Conservation (phyloP, 1,284 basidiomycete genomes). For the Apiotrichum gamsii region DNA sequence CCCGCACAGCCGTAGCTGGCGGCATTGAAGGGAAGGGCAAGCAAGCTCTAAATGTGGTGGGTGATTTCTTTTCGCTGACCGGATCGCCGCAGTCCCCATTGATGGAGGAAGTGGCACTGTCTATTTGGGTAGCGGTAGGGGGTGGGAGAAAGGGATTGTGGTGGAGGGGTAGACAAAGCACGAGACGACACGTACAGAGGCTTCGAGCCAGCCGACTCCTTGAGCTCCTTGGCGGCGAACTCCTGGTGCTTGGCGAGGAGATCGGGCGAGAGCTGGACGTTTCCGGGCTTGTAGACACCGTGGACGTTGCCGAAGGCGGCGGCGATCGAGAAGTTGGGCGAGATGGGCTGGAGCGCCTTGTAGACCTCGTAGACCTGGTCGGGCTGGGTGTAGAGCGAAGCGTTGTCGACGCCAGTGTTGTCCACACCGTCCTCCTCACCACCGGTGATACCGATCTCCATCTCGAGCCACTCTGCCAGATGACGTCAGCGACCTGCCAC, state of each 20-base stretch:
- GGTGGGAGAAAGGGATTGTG: background rate
- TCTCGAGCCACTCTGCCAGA: constrained; percentile 81
- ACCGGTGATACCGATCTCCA: constrained; percentile 99
- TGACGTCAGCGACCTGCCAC: constrained; percentile 10
- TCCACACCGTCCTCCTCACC: constrained; percentile 99
- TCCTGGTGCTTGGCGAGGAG: constrained; percentile 88
- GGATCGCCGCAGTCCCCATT: constrained; percentile 41
- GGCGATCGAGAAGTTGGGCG: constrained; percentile 93
- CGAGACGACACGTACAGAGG: constrained; percentile 64
- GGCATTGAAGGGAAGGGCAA: constrained; percentile 36
- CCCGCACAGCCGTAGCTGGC: constrained; percentile 13
- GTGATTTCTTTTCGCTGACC: constrained; percentile 39
- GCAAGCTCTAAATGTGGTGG: constrained; percentile 44
- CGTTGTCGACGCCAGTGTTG: constrained; percentile 91
- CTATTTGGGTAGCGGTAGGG: constrained; percentile 40
- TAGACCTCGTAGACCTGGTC: constrained; percentile 94
- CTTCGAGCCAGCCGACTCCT: constrained; percentile 50
- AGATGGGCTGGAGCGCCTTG: constrained; percentile 71
- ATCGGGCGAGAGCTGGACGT: constrained; percentile 86
- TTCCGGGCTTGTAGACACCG: constrained; percentile 91
- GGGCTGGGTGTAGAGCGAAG: constrained; percentile 92
- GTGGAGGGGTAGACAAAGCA: background rate
- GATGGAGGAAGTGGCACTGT: constrained; percentile 42
- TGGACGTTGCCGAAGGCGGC: constrained; percentile 91
- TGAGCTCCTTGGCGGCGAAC: constrained; percentile 66